These are phyloP conservation scores for Arthrobotrys pseudoclavata DNA, from an alignment of 2,329 filamentous ascomycete species.

Conservation along the genomic window DNA sequence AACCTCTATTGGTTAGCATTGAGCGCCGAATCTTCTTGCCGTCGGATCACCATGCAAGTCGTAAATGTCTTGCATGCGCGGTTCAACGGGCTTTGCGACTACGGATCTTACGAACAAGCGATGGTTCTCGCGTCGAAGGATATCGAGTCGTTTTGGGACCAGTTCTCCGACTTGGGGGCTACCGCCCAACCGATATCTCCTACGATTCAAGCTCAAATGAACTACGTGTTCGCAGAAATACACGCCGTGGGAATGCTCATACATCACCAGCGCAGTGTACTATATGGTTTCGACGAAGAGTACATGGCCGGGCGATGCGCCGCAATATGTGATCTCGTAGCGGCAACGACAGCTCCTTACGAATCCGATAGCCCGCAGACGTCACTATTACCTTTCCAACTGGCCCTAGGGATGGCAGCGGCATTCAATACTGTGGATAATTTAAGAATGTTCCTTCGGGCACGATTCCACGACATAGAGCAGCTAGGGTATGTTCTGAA, in stretches of 20 bases:
- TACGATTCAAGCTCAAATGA: slow-evolving; percentile 15
- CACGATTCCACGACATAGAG: slow-evolving; percentile 84
- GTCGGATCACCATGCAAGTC: slow-evolving; percentile 83
- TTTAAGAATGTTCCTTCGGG: slow-evolving; percentile 83
- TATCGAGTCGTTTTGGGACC: slow-evolving; percentile 60
- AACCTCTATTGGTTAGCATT: slow-evolving; percentile 77
- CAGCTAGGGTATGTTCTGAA: slow-evolving; percentile 72
- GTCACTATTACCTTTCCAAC: slow-evolving; percentile 79
- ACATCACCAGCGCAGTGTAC: slow-evolving; percentile 67
- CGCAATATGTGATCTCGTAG: slow-evolving; percentile 81
- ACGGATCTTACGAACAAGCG: slow-evolving; percentile 74
- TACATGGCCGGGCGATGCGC: slow-evolving; percentile 74
- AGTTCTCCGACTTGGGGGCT: slow-evolving; percentile 68
- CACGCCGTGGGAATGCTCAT: slow-evolving; percentile 53
- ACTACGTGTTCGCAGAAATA: slow-evolving; percentile 52
- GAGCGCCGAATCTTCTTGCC: slow-evolving; percentile 75
- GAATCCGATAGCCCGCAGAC: slow-evolving; percentile 67
- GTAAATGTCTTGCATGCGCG: slow-evolving; percentile 80
- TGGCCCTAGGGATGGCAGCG: slow-evolving; percentile 79
- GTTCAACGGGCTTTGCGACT: slow-evolving; percentile 73
- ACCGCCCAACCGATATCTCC: slow-evolving; percentile 69
- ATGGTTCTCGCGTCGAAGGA: slow-evolving; percentile 72
- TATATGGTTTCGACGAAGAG: slow-evolving; percentile 56
- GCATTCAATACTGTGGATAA: slow-evolving; percentile 85
- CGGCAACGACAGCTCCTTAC: slow-evolving; percentile 73